A percentile compares a stretch with the other conserved stretches of the same genome.
These are phyloP conservation scores for Mortierella hygrophila DNA, from an alignment of 192 early-diverging fungal genomes.

Conservation along the genomic window DNA sequence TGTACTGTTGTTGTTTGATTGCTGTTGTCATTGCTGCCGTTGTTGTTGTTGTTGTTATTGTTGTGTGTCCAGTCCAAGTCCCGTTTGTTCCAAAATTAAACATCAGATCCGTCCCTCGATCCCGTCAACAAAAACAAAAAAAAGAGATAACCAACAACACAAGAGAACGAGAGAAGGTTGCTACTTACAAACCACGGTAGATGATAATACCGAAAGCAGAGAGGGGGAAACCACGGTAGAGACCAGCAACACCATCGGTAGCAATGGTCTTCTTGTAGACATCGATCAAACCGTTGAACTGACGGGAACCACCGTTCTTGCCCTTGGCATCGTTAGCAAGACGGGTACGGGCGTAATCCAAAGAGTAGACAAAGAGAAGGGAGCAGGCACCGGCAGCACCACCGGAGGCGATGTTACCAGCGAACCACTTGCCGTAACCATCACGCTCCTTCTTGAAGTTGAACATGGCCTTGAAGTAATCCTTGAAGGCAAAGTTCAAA, in stretches of 20 bases:
- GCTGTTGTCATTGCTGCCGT: background rate
- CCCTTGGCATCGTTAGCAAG: conserved; percentile 91
- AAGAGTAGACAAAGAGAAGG: conserved; percentile 93
- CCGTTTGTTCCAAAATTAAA: conserved; percentile 4
- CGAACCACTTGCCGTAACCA: conserved; percentile 91
- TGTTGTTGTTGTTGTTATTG: background rate
- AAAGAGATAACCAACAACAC: no score
- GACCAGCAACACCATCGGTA: conserved; percentile 91
- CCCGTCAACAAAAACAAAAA: background rate
- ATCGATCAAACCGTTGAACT: conserved; percentile 94
- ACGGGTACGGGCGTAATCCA: conserved; percentile 99
- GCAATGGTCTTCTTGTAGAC: conserved; percentile 89
- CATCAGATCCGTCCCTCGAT: background rate
- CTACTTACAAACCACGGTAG: conserved; percentile 52
- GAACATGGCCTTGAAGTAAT: conserved; percentile 98
- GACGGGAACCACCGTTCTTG: conserved; percentile 87
- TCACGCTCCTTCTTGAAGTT: conserved; percentile 83
- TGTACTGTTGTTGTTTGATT: background rate
- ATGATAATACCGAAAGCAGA: conserved; percentile 57
- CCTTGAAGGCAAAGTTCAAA: conserved; percentile 99
- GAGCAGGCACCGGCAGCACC: conserved; percentile 86
- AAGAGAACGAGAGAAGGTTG: background rate
- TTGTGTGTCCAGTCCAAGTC: background rate
- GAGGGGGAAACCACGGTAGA: conserved; percentile 87
- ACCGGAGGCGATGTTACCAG: conserved; percentile 96